Evolutionary conservation across 179 eudicot species (phyloP).

Genomic region (Silene coronaria): DNA sequence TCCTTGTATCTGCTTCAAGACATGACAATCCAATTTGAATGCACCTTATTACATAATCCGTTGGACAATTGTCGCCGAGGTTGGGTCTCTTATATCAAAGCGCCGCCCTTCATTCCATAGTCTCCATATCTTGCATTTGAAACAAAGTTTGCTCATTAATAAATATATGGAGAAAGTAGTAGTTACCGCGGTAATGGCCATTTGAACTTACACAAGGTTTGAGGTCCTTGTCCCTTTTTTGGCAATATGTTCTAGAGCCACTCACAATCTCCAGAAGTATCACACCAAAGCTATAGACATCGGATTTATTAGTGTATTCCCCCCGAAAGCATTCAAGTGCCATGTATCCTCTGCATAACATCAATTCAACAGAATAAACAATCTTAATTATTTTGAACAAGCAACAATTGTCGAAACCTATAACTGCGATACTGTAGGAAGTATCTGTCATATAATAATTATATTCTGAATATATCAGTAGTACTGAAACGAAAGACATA

Average conservation of each 20-base stretch:
- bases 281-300: constrained; percentile 15
- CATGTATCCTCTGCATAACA: constrained; percentile 3
- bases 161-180: too few relatives aligned
- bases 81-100: constrained; percentile 7
- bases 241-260: neutral
- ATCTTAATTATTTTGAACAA: too few relatives aligned
- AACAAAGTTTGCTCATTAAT: too few relatives aligned
- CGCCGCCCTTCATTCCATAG: constrained; percentile 35
- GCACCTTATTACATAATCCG: neutral
- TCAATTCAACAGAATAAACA: too few relatives aligned
- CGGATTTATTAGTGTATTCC: constrained; percentile 17
- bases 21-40: neutral
- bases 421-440: too few relatives aligned
- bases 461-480: too few relatives aligned
- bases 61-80: neutral
- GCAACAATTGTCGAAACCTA: too few relatives aligned
- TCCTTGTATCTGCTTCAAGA: neutral
- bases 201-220: too few relatives aligned
- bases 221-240: neutral
- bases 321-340: neutral
- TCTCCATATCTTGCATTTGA: constrained; percentile 38
- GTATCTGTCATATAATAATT: too few relatives aligned
- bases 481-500: too few relatives aligned
- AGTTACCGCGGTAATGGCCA: too few relatives aligned
- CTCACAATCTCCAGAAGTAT: constrained; percentile 18